Conservation (phyloP, 83 land plant genomes). For the Picea mariana region DNA sequence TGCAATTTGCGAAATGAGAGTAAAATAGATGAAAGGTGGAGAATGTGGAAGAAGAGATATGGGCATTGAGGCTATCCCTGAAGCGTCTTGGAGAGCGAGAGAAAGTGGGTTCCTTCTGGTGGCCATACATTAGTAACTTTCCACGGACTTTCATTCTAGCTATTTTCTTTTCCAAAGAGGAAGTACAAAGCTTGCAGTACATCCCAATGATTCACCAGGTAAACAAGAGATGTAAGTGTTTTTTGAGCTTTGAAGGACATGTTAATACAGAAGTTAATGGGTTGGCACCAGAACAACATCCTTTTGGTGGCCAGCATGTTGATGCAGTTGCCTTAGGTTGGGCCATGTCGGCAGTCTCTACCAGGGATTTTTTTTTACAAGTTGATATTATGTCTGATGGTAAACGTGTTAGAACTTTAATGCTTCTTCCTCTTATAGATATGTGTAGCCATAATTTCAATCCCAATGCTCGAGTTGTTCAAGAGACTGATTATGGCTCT, state of each 20-base stretch:
- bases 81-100: conserved; percentile 84
- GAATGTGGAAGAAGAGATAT: conserved; percentile 91
- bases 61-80: conserved; percentile 85
- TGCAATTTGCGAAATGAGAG: conserved; percentile 33
- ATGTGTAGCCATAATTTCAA: conserved; percentile 95
- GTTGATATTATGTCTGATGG: conserved; percentile 29
- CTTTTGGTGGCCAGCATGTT: conserved; percentile 73
- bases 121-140: conserved; percentile 94
- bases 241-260: too few species aligned
- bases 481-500: conserved; percentile 22
- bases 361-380: conserved; percentile 86
- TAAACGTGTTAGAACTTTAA: conserved; percentile 30
- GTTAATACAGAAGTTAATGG: conserved; percentile 17
- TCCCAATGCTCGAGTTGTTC: conserved; percentile 80
- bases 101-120: conserved; percentile 73
- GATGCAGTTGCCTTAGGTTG: conserved; percentile 87
- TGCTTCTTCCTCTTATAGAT: conserved; percentile 93
- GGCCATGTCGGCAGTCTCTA: conserved; percentile 98
- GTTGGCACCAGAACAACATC: conserved; percentile 42
- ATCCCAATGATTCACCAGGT: conserved; percentile 88
- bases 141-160: conserved; percentile 80
- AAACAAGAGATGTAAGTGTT: background rate
- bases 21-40: conserved; percentile 52
- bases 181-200: conserved; percentile 70
- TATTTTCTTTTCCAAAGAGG: conserved; percentile 31